Conservation (phyloP, 352 stramenopile genomes). For the Globisporangium rhizosaccharum region DNA sequence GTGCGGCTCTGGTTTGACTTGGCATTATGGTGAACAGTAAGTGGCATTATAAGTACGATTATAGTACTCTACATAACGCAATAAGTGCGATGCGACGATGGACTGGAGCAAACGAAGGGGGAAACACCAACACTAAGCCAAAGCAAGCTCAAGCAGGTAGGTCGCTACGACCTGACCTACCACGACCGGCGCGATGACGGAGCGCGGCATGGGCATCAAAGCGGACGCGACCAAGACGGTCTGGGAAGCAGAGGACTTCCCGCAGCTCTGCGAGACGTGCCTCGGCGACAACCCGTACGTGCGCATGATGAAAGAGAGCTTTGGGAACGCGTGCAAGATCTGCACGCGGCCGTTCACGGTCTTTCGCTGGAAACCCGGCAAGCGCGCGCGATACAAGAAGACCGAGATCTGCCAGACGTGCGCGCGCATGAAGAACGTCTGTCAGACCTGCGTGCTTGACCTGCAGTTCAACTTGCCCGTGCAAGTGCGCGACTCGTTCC, state of each 20-base stretch:
- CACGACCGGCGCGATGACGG: conserved; percentile 37
- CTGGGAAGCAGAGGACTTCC: conserved; percentile 95
- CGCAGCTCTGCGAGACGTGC: conserved; percentile 97
- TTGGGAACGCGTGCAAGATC: conserved; percentile 97
- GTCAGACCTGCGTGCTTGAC: conserved; percentile 98
- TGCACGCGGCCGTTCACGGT: conserved; percentile 97
- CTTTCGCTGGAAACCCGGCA: conserved; percentile 97
- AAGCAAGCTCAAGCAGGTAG: not conserved
- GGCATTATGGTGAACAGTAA: not conserved
- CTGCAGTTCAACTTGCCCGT: conserved; percentile 97
- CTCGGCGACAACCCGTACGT: conserved; percentile 99
- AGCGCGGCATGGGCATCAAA: conserved; percentile 87
- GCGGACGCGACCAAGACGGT: conserved; percentile 78
- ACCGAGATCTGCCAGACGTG: conserved; percentile 97
- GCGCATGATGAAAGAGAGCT: conserved; percentile 97
- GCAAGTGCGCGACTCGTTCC: conserved; percentile 91
- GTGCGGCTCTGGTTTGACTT: not conserved
- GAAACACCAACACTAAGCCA: not conserved
- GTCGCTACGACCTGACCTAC: too few relatives aligned
- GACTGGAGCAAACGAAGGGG: too few relatives aligned
- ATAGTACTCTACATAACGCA: too few relatives aligned
- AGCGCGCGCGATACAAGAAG: conserved; percentile 96
- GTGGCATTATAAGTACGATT: too few relatives aligned
- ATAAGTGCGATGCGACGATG: too few relatives aligned
- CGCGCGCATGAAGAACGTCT: conserved; percentile 99